Conservation (phyloP, 1,139 yeast genomes). For the Magnusiomyces suaveolens region DNA sequence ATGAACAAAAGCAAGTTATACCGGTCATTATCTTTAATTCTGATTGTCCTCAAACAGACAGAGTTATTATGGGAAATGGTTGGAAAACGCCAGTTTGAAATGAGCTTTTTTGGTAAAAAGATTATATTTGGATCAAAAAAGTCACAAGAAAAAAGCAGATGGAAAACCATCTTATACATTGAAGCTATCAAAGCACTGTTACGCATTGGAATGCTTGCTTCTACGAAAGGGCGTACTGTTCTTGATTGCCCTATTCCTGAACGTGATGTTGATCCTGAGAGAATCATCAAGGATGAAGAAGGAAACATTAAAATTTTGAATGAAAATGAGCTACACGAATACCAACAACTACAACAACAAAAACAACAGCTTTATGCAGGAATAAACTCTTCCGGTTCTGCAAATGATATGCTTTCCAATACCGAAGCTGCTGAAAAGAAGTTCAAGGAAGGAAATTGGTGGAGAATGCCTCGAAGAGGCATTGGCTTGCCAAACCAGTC, state of each 20-base stretch:
- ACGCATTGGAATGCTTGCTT: conserved; percentile 27
- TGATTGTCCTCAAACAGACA: conserved; percentile 30
- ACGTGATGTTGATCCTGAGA: conserved; percentile 29
- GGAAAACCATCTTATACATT: conserved; percentile 29
- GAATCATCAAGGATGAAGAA: conserved; percentile 9
- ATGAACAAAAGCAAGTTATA: conserved; percentile 24
- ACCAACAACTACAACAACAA: background rate
- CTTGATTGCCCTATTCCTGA: conserved; percentile 31
- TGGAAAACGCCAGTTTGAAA: conserved; percentile 6
- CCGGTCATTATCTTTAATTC: conserved; percentile 25
- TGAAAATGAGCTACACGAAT: conserved; percentile 16
- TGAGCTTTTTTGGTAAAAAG: background rate
- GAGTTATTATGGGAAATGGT: conserved; percentile 35
- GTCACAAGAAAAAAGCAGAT: conserved; percentile 25
- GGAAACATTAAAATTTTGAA: conserved; percentile 7
- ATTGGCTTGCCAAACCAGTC: conserved; percentile 21
- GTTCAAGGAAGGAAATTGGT: conserved; percentile 8
- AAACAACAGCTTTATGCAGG: conserved; percentile 6
- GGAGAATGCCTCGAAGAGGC: conserved; percentile 31
- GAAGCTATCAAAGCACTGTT: conserved; percentile 30
- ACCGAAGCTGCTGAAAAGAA: background rate
- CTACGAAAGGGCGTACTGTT: conserved; percentile 27
- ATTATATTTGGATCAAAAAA: conserved; percentile 3
- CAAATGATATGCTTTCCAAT: background rate
- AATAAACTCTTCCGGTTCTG: background rate